These are phyloP conservation scores for Haberlea rhodopensis DNA, from an alignment of 257 asterid genomes.

Conservation along the genomic window DNA sequence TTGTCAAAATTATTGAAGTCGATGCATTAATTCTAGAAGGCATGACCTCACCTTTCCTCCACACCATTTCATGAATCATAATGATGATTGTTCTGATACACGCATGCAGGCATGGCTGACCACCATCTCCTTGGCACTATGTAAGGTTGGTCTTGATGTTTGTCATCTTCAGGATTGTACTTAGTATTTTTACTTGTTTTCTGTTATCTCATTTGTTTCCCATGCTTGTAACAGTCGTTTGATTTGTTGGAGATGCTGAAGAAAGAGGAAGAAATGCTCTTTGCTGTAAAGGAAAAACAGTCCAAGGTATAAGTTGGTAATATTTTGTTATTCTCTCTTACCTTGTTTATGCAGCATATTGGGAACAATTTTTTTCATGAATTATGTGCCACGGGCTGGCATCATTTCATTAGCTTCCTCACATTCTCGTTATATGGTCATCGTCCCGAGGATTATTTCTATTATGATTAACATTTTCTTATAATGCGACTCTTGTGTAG, in stretches of 20 bases:
- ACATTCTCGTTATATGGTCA: too few relatives aligned
- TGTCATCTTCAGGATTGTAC: neutral
- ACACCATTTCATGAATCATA: constrained; percentile 3
- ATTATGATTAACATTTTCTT: neutral
- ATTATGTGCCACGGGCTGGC: constrained; percentile 7
- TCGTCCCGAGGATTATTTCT: neutral
- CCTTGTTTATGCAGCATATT: neutral
- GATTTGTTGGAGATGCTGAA: constrained; percentile 92
- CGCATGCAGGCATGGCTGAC: constrained; percentile 82
- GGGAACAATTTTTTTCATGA: neutral
- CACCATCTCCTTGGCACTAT: constrained; percentile 73
- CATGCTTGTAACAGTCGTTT: constrained; percentile 58
- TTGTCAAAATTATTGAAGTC: neutral
- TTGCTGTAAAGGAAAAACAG: constrained; percentile 68
- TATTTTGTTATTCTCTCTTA: constrained; percentile 13
- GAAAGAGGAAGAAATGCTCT: constrained; percentile 91
- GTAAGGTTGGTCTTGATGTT: constrained; percentile 66
- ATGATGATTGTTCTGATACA: constrained; percentile 17
- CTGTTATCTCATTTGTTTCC: neutral
- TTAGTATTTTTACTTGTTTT: neutral
- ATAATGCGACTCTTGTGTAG: neutral
- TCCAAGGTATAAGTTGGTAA: constrained; percentile 51
- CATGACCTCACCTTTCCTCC: neutral
- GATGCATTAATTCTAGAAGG: neutral
- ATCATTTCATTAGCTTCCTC: too few relatives aligned